Conservation (phyloP, 768 basidiomycete species). For the Hortiboletus campestris region DNA sequence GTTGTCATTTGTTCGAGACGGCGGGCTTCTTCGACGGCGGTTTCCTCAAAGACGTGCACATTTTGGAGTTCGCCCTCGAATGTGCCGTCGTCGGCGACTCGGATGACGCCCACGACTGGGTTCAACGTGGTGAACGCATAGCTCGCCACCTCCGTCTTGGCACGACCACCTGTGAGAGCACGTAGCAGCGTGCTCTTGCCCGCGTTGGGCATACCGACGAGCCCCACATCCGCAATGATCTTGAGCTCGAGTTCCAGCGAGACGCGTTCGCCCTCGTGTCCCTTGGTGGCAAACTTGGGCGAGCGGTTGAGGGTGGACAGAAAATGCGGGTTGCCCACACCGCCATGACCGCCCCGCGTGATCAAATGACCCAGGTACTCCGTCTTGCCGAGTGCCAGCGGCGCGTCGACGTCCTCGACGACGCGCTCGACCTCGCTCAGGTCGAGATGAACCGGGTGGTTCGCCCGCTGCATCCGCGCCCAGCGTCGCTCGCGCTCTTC, state of each 20-base stretch:
- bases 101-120: conserved; percentile 88
- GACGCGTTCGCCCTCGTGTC: conserved; percentile 67
- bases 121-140: conserved; percentile 97
- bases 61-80: conserved; percentile 60
- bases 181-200: conserved; percentile 91
- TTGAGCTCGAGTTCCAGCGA: conserved; percentile 91
- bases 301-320: conserved; percentile 64
- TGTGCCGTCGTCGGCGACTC: conserved; percentile 75
- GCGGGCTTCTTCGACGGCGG: conserved; percentile 49
- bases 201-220: conserved; percentile 95
- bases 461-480: conserved; percentile 41
- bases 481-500: conserved; percentile 61
- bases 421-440: conserved; percentile 51
- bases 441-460: conserved; percentile 55
- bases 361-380: conserved; percentile 62
- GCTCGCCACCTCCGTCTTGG: conserved; percentile 79
- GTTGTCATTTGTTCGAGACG: conserved; percentile 35
- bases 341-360: conserved; percentile 75
- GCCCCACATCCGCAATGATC: conserved; percentile 88
- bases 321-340: conserved; percentile 89
- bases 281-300: conserved; percentile 84
- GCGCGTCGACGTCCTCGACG: conserved; percentile 41
- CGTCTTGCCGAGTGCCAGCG: conserved; percentile 56
- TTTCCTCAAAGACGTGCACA: conserved; percentile 63
- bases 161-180: conserved; percentile 82